These are phyloP conservation scores for Komagataella pseudopastoris DNA, from an alignment of 805 yeast genomes.

Conservation along the genomic window DNA sequence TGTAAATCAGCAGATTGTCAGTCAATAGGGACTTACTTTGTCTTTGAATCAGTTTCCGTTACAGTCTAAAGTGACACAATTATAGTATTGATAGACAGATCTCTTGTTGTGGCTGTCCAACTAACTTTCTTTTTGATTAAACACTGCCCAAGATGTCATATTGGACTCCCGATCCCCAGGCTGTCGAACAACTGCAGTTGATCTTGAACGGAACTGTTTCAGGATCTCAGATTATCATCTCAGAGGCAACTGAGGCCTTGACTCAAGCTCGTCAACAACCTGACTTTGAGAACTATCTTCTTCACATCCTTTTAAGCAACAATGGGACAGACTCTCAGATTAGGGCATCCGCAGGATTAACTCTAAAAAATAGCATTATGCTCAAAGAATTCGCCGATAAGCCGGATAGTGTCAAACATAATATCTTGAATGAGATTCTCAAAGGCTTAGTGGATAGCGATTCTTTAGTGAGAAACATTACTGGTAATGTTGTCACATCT, in stretches of 20 bases:
- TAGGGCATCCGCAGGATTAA: constrained; percentile 81
- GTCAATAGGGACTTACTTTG: not conserved
- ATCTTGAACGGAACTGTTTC: constrained; percentile 67
- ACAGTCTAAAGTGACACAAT: not conserved
- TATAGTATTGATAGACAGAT: not conserved
- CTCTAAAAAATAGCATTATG: constrained; percentile 62
- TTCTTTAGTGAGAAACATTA: constrained; percentile 65
- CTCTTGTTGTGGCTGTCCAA: not conserved
- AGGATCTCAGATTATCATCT: constrained; percentile 36
- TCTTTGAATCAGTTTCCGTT: not conserved
- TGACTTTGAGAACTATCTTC: constrained; percentile 71
- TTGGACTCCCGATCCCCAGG: constrained; percentile 60
- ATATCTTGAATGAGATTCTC: constrained; percentile 21
- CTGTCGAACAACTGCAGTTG: constrained; percentile 48
- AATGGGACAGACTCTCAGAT: constrained; percentile 34
- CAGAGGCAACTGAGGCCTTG: constrained; percentile 61
- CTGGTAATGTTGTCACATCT: constrained; percentile 84
- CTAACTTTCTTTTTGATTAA: not conserved
- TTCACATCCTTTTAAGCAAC: constrained; percentile 51
- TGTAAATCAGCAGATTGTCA: not conserved
- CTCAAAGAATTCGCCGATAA: constrained; percentile 21
- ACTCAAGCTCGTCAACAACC: constrained; percentile 56
- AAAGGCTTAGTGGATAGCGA: constrained; percentile 38
- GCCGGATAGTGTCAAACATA: constrained; percentile 16
- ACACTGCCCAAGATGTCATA: constrained; percentile 18